Percentiles rank a stretch among this genome's conserved stretches.
These are phyloP conservation scores for Basidiobolus meristosporus DNA, from an alignment of 371 early-diverging fungal species.

Conservation along the genomic window DNA sequence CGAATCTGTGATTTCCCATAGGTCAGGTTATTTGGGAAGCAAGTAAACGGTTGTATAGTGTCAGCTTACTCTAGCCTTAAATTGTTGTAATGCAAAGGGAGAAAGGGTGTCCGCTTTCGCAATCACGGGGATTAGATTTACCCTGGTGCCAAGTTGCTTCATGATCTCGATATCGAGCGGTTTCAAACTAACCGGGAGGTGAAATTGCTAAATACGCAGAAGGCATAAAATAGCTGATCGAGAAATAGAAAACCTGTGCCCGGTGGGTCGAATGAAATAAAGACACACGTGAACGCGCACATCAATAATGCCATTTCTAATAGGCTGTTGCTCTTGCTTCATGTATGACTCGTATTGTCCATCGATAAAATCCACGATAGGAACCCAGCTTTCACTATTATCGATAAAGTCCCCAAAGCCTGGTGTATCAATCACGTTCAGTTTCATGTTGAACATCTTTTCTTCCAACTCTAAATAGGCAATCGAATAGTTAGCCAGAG, in stretches of 20 bases:
- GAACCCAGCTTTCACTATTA: conserved; percentile 82
- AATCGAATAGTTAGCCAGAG: too few relatives aligned
- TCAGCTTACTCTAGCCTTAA: too few relatives aligned
- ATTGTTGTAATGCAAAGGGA: too few relatives aligned
- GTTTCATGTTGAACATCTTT: conserved; percentile 82
- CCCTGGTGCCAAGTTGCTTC: conserved; percentile 65
- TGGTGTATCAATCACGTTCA: conserved; percentile 79
- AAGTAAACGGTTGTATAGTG: too few relatives aligned
- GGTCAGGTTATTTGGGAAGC: conserved; percentile 54
- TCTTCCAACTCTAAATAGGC: conserved; percentile 92
- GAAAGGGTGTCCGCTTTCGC: conserved; percentile 88
- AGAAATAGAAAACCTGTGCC: conserved; percentile 69
- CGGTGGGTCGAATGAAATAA: conserved; percentile 77
- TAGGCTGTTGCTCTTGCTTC: conserved; percentile 60
- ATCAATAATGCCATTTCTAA: conserved; percentile 67
- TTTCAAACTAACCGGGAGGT: conserved; percentile 42
- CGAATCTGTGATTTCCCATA: conserved; percentile 65
- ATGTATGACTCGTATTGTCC: conserved; percentile 87
- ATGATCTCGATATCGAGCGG: conserved; percentile 78
- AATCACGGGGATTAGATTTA: conserved; percentile 85
- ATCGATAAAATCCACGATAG: conserved; percentile 88
- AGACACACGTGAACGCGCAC: conserved; percentile 78
- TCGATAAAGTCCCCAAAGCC: conserved; percentile 86
- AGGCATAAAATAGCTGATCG: too few relatives aligned
- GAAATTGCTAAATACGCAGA: too few relatives aligned